Evolutionary conservation across 768 basidiomycete genomes (phyloP), one percentile per base, ranked within the genome.

Genomic region (Calocybe cyanea): DNA sequence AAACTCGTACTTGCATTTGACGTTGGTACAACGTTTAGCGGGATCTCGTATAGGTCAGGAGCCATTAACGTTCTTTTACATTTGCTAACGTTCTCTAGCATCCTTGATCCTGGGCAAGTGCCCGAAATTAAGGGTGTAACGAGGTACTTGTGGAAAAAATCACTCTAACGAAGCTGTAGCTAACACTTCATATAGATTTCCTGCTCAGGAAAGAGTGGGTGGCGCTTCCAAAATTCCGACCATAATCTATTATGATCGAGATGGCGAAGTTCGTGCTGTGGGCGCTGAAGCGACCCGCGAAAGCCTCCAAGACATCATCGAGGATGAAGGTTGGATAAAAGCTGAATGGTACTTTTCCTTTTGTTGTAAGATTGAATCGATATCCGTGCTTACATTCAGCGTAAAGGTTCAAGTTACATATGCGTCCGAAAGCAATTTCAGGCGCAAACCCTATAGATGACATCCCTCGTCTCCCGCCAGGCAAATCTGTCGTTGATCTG

Each of bases 1-100:
- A 70, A 69, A 46, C 60, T 79, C 5, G 69, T 78, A 4, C 50
- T 79, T 19, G 75, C 75, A 0, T 73, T 80, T 30, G 78, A 80
- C 45, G 57, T 79, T 2, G 78, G 78, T 7, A 79, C 73, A 1
- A 78, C 74, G 2, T 76, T 60, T 38, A 77, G 76, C 25, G 74
- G 74, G 3, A 63, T 78, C 7, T 73, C 72, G 0, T 78, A 78
- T 48, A 57, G 60, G 63, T 63, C 25, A 28, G 25, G 32, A 14
- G 42, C 5, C 11, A 11, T 11, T 5, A 5, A 28, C n/a, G 25
- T 11, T 28, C 25, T 11, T 28, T 28, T 28, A 28, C 25, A n/a
- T 28, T 28, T 28, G 25, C 25, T 28, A n/a, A 17, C 24, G 17
- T 14, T 2, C 2, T 37, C 2, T 38, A 65, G 58, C 39, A 53